phyloP scores from a whole-genome alignment of 176 grass and related monocot species.

The Musa acuminata region DNA sequence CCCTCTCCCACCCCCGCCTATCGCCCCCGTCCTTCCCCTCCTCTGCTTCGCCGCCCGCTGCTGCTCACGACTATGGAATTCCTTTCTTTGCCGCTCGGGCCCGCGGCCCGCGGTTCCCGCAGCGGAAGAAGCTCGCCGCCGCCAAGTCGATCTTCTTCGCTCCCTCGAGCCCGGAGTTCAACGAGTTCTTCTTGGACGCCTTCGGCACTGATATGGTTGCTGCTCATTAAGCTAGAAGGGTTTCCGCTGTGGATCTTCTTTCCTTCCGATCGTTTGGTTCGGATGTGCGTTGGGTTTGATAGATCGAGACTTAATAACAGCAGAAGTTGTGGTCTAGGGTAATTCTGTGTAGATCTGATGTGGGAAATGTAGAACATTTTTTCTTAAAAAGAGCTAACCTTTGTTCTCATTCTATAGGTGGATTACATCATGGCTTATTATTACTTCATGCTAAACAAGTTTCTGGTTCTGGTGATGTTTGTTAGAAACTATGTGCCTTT shows the following conservation, averaged over 20 bases:
- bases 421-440: background rate
- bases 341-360: background rate
- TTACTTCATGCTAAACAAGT: background rate
- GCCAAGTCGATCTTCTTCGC: conserved; percentile 38
- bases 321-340: background rate
- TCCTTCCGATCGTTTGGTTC: background rate
- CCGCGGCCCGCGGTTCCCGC: conserved; percentile 31
- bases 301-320: background rate
- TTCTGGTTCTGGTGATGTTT: background rate
- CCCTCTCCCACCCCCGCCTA: conserved; percentile 10
- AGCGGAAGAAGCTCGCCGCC: conserved; percentile 74
- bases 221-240: conserved; percentile 20
- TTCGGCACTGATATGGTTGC: conserved; percentile 30
- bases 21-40: conserved; percentile 1
- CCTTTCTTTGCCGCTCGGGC: conserved; percentile 35
- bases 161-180: conserved; percentile 24
- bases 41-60: background rate
- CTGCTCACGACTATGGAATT: conserved; percentile 8
- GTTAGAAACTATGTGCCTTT: background rate
- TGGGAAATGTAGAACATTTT: background rate
- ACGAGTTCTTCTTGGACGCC: conserved; percentile 17
- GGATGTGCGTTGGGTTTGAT: background rate
- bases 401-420: background rate
- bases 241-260: background rate
- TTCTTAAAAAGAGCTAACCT: background rate